Percentiles rank a stretch among this genome's conserved stretches.
These are phyloP conservation scores for Sesbania bispinosa DNA, from an alignment of 306 rosid genomes.

Conservation along the genomic window DNA sequence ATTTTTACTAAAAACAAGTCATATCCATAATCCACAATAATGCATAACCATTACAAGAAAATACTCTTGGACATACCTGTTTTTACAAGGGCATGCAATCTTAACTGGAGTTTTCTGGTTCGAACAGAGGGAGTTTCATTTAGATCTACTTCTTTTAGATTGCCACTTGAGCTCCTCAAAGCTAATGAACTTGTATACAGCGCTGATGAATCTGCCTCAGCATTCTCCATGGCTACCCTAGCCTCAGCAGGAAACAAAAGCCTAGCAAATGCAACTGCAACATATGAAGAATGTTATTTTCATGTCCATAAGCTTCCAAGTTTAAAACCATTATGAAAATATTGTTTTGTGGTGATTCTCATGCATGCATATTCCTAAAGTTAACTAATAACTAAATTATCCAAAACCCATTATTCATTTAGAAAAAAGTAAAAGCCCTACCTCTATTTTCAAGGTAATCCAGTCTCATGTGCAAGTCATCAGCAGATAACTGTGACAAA, in stretches of 20 bases:
- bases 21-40: background rate
- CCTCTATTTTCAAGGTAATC: conserved; percentile 86
- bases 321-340: background rate
- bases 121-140: conserved; percentile 68
- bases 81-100: conserved; percentile 47
- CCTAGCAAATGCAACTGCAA: conserved; percentile 77
- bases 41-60: background rate
- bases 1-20: background rate
- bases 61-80: conserved; percentile 55
- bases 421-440: conserved; percentile 27
- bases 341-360: background rate
- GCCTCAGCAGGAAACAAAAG: conserved; percentile 83
- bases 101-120: conserved; percentile 57
- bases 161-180: conserved; percentile 39
- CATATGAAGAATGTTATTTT: conserved; percentile 16
- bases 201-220: conserved; percentile 52
- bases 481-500: conserved; percentile 44
- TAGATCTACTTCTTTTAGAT: conserved; percentile 65
- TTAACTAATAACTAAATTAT: background rate
- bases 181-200: conserved; percentile 21
- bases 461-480: conserved; percentile 61
- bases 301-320: conserved; percentile 5
- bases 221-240: conserved; percentile 73
- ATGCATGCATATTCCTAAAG: background rate
- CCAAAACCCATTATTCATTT: background rate